Evolutionary conservation across 2,329 filamentous ascomycete species (phyloP).

Genomic region (Pezicula neosporulosa): DNA sequence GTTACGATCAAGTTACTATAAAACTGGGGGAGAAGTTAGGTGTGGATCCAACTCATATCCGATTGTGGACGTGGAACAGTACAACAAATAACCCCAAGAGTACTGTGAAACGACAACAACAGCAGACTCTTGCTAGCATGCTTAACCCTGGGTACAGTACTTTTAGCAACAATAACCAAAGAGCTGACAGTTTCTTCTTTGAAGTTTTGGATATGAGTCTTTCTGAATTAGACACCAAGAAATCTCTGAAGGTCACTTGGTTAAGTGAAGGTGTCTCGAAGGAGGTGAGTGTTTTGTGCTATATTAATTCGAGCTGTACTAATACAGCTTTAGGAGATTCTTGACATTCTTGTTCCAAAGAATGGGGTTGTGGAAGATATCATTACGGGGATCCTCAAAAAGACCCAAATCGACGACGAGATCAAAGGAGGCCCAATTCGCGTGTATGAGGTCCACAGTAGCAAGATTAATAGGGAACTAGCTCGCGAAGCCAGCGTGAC

Average conservation of each 20-base stretch:
- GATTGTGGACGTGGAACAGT: constrained; percentile 83
- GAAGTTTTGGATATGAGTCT: constrained; percentile 94
- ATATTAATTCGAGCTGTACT: constrained; percentile 18
- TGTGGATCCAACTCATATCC: constrained; percentile 80
- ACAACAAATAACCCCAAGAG: constrained; percentile 74
- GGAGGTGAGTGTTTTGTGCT: constrained; percentile 56
- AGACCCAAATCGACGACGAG: constrained; percentile 76
- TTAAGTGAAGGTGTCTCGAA: constrained; percentile 88
- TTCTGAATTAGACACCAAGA: constrained; percentile 90
- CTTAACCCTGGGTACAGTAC: constrained; percentile 71
- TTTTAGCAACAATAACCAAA: constrained; percentile 67
- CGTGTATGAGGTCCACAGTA: constrained; percentile 77
- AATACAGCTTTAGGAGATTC: constrained; percentile 55
- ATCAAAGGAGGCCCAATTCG: constrained; percentile 65
- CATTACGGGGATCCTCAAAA: constrained; percentile 72
- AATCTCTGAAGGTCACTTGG: constrained; percentile 78
- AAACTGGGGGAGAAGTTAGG: constrained; percentile 77
- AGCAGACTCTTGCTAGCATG: constrained; percentile 72
- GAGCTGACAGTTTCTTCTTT: constrained; percentile 79
- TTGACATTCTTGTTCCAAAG: constrained; percentile 84
- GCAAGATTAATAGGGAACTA: constrained; percentile 82
- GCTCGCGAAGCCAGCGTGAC: constrained; percentile 68
- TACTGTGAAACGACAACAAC: constrained; percentile 67
- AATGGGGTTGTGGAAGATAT: constrained; percentile 78
- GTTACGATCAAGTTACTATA: constrained; percentile 81